These are phyloP conservation scores for Aureobasidium sp. DNA, from an alignment of 2,329 filamentous ascomycete genomes.

Conservation along the genomic window DNA sequence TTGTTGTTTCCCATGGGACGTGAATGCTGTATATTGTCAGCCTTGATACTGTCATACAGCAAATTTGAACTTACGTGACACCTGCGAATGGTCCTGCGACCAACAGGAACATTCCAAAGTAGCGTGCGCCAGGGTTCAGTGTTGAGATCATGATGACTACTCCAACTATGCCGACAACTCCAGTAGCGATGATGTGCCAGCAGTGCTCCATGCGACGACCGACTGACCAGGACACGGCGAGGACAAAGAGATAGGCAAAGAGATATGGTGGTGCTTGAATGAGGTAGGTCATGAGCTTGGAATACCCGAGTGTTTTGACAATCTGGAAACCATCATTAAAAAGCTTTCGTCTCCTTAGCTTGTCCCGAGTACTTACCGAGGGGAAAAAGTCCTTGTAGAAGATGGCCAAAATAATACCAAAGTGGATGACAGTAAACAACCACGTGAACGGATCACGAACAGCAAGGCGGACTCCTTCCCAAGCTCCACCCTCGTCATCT, in stretches of 20 bases:
- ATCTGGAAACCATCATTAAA: no score
- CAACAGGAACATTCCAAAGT: constrained; percentile 35
- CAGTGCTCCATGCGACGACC: constrained; percentile 35
- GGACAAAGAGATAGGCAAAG: constrained; percentile 33
- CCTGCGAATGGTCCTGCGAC: constrained; percentile 43
- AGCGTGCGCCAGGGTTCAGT: constrained; percentile 34
- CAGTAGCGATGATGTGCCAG: constrained; percentile 34
- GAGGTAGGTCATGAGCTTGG: constrained; percentile 38
- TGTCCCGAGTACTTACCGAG: constrained; percentile 33
- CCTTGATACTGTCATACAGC: no score
- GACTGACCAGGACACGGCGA: constrained; percentile 32
- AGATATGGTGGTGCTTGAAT: constrained; percentile 47
- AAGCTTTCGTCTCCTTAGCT: no score
- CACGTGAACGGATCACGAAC: constrained; percentile 44
- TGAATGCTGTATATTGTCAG: no score
- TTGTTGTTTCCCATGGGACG: constrained; percentile 48
- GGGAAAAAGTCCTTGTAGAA: constrained; percentile 39
- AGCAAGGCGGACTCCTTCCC: constrained; percentile 40
- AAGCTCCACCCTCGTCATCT: constrained; percentile 47
- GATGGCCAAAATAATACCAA: constrained; percentile 37
- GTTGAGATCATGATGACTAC: constrained; percentile 34
- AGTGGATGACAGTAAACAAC: constrained; percentile 47
- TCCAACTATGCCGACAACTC: constrained; percentile 30
- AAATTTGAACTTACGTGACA: no score
- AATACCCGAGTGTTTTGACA: constrained; percentile 8